Conservation (phyloP, 805 yeast genomes). For the Spathaspora gorwiae region DNA sequence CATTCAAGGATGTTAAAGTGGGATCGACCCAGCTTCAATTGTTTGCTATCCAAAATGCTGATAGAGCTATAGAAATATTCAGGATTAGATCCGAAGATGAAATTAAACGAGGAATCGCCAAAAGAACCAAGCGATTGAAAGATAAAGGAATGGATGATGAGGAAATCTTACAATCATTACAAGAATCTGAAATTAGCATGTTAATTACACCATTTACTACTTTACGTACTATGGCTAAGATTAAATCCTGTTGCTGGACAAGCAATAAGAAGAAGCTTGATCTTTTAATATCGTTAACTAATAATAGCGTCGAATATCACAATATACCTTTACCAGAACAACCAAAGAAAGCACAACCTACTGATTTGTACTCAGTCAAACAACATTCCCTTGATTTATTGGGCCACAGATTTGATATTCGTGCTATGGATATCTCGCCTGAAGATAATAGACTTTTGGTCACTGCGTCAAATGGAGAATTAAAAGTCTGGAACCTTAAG, state of each 20-base stretch:
- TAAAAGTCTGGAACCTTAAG: constrained; percentile 83
- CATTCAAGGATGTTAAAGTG: constrained; percentile 38
- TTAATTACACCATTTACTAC: constrained; percentile 65
- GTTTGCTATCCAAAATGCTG: constrained; percentile 73
- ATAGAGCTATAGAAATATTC: constrained; percentile 74
- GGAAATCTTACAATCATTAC: constrained; percentile 46
- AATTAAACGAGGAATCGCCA: constrained; percentile 67
- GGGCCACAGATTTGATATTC: constrained; percentile 88
- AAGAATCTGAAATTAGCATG: constrained; percentile 50
- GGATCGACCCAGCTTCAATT: constrained; percentile 32
- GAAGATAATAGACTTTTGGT: constrained; percentile 83
- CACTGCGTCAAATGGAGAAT: constrained; percentile 84
- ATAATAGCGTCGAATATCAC: constrained; percentile 74
- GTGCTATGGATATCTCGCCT: constrained; percentile 76
- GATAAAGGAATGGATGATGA: constrained; percentile 62
- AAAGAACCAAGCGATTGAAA: constrained; percentile 70
- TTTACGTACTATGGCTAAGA: constrained; percentile 59
- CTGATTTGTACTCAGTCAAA: constrained; percentile 42
- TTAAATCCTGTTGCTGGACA: constrained; percentile 68
- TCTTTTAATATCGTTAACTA: constrained; percentile 59
- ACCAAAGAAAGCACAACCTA: constrained; percentile 42
- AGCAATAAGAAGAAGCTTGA: constrained; percentile 47
- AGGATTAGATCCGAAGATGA: constrained; percentile 74
- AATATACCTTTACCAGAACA: constrained; percentile 53
- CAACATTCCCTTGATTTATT: constrained; percentile 60